Evolutionary conservation across 2,329 filamentous ascomycete species (phyloP).

Genomic region (Curvularia lunata): DNA sequence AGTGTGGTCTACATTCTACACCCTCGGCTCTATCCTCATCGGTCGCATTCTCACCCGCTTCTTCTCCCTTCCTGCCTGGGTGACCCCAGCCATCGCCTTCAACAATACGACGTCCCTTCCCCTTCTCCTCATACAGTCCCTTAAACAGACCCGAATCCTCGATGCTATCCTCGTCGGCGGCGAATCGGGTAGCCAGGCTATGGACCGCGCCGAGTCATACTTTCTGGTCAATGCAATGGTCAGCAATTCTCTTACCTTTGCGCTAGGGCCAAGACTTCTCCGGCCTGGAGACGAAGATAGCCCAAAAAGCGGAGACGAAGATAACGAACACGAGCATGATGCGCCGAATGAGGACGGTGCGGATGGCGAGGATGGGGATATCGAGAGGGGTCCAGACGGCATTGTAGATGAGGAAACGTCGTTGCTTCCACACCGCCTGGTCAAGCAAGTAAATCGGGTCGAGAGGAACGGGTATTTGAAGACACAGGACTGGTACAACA

Average conservation of each 20-base stretch:
- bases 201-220: constrained; percentile 68
- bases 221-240: constrained; percentile 71
- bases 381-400: constrained; percentile 34
- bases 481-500: constrained; percentile 44
- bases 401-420: constrained; percentile 57
- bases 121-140: constrained; percentile 59
- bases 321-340: constrained; percentile 2
- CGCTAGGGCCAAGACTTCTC: constrained; percentile 65
- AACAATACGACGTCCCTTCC: constrained; percentile 65
- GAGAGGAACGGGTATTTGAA: constrained; percentile 44
- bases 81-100: constrained; percentile 61
- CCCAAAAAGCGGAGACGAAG: constrained; percentile 42
- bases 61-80: constrained; percentile 61
- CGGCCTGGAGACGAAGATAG: constrained; percentile 54
- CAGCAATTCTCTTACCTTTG: constrained; percentile 68
- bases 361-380: constrained; percentile 27
- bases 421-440: constrained; percentile 55
- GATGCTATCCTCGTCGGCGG: constrained; percentile 54
- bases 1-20: constrained; percentile 61
- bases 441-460: constrained; percentile 34
- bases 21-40: constrained; percentile 56
- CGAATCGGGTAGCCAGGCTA: constrained; percentile 54
- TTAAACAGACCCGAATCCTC: constrained; percentile 64
- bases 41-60: constrained; percentile 53
- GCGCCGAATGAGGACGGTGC: constrained; percentile 34